Evolutionary conservation across 768 basidiomycete species (phyloP), one percentile per base, ranked within the genome.

Genomic region (Gloeopeniophorella convolvens): DNA sequence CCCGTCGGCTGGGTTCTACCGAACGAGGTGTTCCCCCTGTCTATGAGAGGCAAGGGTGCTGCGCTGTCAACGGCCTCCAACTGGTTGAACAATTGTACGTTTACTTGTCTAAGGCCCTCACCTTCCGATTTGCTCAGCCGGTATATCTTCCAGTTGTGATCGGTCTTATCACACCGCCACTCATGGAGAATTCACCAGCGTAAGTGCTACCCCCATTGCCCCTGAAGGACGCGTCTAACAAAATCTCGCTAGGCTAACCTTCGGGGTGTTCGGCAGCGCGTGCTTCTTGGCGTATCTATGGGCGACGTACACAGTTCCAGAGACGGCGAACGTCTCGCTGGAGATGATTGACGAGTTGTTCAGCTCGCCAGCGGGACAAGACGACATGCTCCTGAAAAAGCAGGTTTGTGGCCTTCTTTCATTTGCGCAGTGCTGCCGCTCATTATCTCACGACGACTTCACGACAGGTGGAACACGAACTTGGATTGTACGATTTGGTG

Each of bases 121-220:
- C n/a, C 87, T 2, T 86, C 84, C n/a, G 87, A 87, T 56, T 91
- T 89, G 89, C 59, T 78, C 20, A 90, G 89, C 60, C 90, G 90
- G 51, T 91, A 67, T 69, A 45, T 33, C 66, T 57, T n/a, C 8
- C 44, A 89, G 88, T 90, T 60, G 64, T 89, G 44, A 81, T 90
- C 47, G 89, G 89, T 0, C 70, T 90, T 18, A 58, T 85, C 12
- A 87, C 85, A 1, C 88, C 88, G 0, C 68, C 78, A 12, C 64
- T 86, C 51, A 72, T 90, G 62, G 74, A 79, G 43, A 58, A 63
- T 2, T 86, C 86, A 0, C 66, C 85, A 10, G 65, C 78, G 82
- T 80, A 62, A 51, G 72, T 65, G 8, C 21, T 34, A 7, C 26
- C 7, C 32, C 31, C 18, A 37, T 31, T 18, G 21, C 42, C 20